Base-by-base conservation (phyloP, 306 rosid genomes). In the Elaeagnus macrophylla region DNA sequence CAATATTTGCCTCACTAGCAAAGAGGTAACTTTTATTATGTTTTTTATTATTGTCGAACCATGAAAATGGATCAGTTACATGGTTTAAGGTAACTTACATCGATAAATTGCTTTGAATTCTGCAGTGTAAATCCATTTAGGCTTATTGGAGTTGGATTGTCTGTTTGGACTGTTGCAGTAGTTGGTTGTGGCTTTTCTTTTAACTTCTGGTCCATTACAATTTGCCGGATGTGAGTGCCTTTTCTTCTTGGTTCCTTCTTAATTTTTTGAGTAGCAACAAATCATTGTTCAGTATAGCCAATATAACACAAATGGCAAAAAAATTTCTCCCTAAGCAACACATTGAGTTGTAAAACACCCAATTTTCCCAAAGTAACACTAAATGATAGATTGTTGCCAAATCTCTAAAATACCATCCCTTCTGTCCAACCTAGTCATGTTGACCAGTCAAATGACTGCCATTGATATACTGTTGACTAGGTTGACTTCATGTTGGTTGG, bases 111-210 rank as follows among this genome's bases (percentile, higher is more conserved):
- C 32, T 2, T 25, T 25, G 32, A 25, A 25, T 12, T 45, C 72
- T 83, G 77, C 85, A 85, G 94, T 61, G 64, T 77, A 54, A 85
- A 81, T 75, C 95, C 94, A 13, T 85, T 89, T 75, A 77, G 90
- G 43, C 95, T 85, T 50, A 79, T 89, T 62, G 95, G 94, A 54
- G 87, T 85, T 68, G 97, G 97, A 60, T 62, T 89, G 57, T 73
- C 82, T 35, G 81, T 85, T 75, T 89, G 97, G 97, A 89, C 89
- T 55, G 6, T 83, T 8, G 87, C 89, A 12, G 74, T 76, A 46
- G 15, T 69, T 56, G 78, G 82, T 19, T 83, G 94, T 60, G 87
- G 85, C 42, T 14, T 67, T 32, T 83, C 95, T 37, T 73, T 81
- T 53, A 48, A 67, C 67, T 89, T 83, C 75, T 85, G 95, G 97